phyloP scores from a whole-genome alignment of 495 filamentous ascomycete species.

The Talaromyces wortmannii region DNA sequence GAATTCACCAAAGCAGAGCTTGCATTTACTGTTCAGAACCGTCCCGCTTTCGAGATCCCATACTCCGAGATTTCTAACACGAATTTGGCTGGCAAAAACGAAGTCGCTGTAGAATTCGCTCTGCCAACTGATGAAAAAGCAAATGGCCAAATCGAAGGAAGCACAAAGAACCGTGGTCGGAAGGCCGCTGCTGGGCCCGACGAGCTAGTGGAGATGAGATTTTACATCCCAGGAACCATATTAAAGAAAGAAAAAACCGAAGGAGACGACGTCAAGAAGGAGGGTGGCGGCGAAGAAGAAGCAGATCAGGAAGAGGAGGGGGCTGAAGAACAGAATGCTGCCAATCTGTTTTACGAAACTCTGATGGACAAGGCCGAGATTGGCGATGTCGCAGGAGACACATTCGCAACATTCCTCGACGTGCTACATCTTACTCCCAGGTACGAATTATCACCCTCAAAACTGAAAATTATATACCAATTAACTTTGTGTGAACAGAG shows the following conservation, averaged over 20 bases:
- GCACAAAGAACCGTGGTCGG: slow-evolving; percentile 72
- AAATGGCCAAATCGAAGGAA: slow-evolving; percentile 62
- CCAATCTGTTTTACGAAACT: slow-evolving; percentile 92
- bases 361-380: slow-evolving; percentile 99
- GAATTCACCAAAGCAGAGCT: slow-evolving; percentile 96
- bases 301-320: slow-evolving; percentile 59
- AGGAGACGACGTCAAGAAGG: slow-evolving; percentile 61
- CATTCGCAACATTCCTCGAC: slow-evolving; percentile 94
- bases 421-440: slow-evolving; percentile 95
- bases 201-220: slow-evolving; percentile 95
- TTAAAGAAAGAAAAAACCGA: slow-evolving; percentile 77
- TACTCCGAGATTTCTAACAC: slow-evolving; percentile 98
- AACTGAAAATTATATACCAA: too few species aligned
- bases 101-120: slow-evolving; percentile 92
- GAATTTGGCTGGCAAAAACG: slow-evolving; percentile 94
- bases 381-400: slow-evolving; percentile 95
- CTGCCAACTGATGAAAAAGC: slow-evolving; percentile 57
- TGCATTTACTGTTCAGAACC: slow-evolving; percentile 92
- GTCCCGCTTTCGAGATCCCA: slow-evolving; percentile 94
- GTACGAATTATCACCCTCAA: slow-evolving; percentile 34
- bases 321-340: slow-evolving; percentile 83
- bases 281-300: slow-evolving; percentile 61
- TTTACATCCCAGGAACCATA: slow-evolving; percentile 93
- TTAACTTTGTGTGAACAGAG: slow-evolving; percentile 52
- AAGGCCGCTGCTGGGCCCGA: slow-evolving; percentile 85